Evolutionary conservation across 768 basidiomycete species (phyloP), one percentile per base, ranked within the genome.

Genomic region (Boletales sp.): DNA sequence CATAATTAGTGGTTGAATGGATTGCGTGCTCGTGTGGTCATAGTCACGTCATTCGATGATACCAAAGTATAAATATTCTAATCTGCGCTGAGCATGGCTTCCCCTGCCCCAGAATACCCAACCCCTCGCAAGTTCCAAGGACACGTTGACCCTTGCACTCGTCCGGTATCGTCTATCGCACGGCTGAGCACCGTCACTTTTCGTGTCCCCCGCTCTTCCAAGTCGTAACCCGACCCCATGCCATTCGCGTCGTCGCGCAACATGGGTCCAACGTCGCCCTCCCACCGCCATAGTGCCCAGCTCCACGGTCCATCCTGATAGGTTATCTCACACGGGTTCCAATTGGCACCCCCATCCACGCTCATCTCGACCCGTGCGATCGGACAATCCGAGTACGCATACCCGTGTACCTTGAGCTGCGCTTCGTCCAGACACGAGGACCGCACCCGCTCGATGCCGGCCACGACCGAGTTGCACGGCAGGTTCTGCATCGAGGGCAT

Each of bases 61-160:
- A 21, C 4, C 21, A 21, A 21, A 21, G 21, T 21, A 21, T 4
- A 21, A 21, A 21, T 21, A 21, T 4, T 2, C 21, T 21, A 21
- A 21, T 21, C 21, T 4, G 21, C 4, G 21, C 21, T 21, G 19
- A 55, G 12, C 24, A 43, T 48, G 24, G 51, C 50, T 48, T 61
- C 65, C 1, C 72, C 72, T 14, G 61, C 59, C 9, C 65, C 72
- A 30, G 48, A 54, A 51, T 67, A 75, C 32, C 67, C 83, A 7
- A 87, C 81, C 1, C 86, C 86, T 38, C 86, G 69, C 57, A 87
- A 58, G 60, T 86, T 88, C 86, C 86, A 88, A 13, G 62, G 55
- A 2, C 73, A 74, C 6, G 77, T 73, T 35, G 67, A 65, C 0
- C 69, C 70, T 62, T 88, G 86, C 11, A 73, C 53, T 24, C 72